Evolutionary conservation across 306 rosid genomes (phyloP).

Genomic region (Cucumis sativus): Cucumber_9930_V3 NC_026655.2:5055501-5056000

Average conservation of each 20-base stretch:
- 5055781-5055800: constrained; percentile 3
- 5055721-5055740: neutral
- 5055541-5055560: neutral
- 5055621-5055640: neutral
- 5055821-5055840: constrained; percentile 8
- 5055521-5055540: neutral
- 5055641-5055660: neutral
- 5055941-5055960: constrained; percentile 56
- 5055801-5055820: constrained; percentile 11
- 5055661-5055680: neutral
- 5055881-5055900: constrained; percentile 21
- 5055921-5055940: constrained; percentile 79
- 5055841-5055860: constrained; percentile 17
- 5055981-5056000: constrained; percentile 76
- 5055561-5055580: neutral
- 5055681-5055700: neutral
- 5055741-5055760: neutral
- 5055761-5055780: neutral
- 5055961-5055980: constrained; percentile 73
- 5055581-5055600: neutral
- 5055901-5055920: constrained; percentile 55
- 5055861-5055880: neutral
- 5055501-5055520: neutral
- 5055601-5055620: neutral
- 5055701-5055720: neutral